Base-by-base conservation (phyloP, 169 alveolate genomes). In the Cryptosporidium ubiquitum region DNA sequence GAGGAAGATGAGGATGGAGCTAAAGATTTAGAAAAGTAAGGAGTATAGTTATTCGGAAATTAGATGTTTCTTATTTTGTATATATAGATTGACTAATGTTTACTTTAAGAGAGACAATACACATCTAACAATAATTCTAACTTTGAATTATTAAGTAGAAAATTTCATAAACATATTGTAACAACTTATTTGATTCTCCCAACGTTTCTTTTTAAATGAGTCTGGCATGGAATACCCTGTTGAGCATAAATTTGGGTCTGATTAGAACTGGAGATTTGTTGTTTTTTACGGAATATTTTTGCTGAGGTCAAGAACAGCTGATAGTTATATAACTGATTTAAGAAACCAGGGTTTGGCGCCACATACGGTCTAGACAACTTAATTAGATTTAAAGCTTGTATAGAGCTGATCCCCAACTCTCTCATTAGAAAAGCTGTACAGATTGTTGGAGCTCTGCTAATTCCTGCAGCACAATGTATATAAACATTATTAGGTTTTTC, bases 391-490 rank as follows among this genome's bases (percentile, higher is more conserved):
- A 79, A 26, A 20, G 89, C 89, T 49, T 79, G 89, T 12, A 61
- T 6, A 16, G 79, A 37, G 23, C 79, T 79, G 40, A 79, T 79
- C 2, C 69, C 69, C n/a, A 79, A 23, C 44, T 79, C 89, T 31
- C 51, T 57, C 75, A 79, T 79, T 23, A 79, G 69, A 79, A 60
- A 79, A n/a, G 89, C 73, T 5, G 89, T 73, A 33, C 89, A 79
- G 31, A 79, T 64, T 58, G 89, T 79, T 23, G 89, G 89, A 10
- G 89, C 89, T 55, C 89, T 58, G n/a, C 89, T 79, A 33, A 79
- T 79, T n/a, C 89, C 89, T 23, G 89, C 89, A 26, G 89, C 89
- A 61, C 89, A 79, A 29, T 79, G 89, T 26, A 79, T 79, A 9
- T 79, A 79, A n/a, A 79, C 69, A 29, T 42, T 61, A n/a, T 37